Evolutionary conservation across 75 land plant genomes (phyloP).

Genomic region (Chamaecyparis obtusa): DNA sequence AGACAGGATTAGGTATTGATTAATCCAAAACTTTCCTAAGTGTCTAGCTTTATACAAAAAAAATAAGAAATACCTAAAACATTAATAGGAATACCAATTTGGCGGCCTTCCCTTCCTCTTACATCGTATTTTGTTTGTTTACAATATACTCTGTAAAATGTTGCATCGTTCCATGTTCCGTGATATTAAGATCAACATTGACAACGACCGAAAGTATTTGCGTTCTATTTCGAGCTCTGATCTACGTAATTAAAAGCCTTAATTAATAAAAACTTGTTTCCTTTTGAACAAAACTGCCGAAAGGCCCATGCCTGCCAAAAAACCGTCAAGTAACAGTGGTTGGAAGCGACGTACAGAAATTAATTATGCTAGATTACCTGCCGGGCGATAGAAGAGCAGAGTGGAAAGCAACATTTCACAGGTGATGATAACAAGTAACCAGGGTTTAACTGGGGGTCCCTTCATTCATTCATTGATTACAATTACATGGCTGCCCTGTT

Average conservation of each 20-base stretch:
- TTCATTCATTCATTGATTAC: neutral
- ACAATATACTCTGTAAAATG: neutral
- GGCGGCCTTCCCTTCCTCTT: no score
- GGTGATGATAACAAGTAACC: conserved; percentile 3
- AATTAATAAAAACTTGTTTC: no score
- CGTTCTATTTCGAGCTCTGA: neutral
- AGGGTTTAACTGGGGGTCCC: neutral
- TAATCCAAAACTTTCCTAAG: no score
- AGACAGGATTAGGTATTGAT: no score
- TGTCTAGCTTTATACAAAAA: no score
- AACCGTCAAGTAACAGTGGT: neutral
- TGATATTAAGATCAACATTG: neutral
- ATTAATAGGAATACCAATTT: no score
- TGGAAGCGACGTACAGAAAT: neutral
- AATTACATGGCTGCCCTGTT: no score
- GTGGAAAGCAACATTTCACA: neutral
- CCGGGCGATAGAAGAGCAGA: neutral
- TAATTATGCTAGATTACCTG: neutral
- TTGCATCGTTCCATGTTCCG: neutral
- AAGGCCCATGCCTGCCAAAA: neutral
- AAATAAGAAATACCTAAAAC: no score
- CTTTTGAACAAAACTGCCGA: neutral
- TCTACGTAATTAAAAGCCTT: neutral
- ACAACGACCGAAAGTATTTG: neutral
- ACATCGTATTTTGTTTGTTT: neutral